These are phyloP conservation scores for Aspergillus sp. DNA, from an alignment of 2,329 filamentous ascomycete genomes.

Conservation along the genomic window DNA sequence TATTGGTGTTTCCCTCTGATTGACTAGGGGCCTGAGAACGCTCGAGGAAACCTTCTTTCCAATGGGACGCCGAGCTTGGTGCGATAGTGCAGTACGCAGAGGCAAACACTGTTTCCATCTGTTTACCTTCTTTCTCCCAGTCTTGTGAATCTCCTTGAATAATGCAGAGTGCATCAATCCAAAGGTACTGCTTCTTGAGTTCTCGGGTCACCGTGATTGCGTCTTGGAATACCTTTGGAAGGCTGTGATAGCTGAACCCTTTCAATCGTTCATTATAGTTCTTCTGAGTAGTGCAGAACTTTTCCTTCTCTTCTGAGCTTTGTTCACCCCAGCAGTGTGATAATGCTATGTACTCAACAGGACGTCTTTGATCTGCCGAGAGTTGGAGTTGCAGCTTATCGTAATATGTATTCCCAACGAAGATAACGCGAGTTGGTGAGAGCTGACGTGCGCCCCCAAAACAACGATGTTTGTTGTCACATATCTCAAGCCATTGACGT, in stretches of 20 bases:
- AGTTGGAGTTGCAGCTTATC: not conserved
- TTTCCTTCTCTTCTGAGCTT: not conserved
- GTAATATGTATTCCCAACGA: not conserved
- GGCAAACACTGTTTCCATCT: not conserved
- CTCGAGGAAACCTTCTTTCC: not conserved
- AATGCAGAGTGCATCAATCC: not conserved
- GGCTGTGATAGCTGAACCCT: not conserved
- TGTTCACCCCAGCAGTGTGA: not conserved
- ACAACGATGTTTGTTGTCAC: not conserved
- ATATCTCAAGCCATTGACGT: not conserved
- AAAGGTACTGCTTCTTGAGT: not conserved
- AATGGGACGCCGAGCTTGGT: not conserved
- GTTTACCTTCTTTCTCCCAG: not conserved
- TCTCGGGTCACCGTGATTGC: not conserved
- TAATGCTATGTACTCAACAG: not conserved
- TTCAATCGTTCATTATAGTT: not conserved
- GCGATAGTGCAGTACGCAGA: not conserved
- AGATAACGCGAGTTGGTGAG: not conserved
- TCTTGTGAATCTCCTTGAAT: not conserved
- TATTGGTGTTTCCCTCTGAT: not conserved
- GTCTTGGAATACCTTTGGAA: not conserved
- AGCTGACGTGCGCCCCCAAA: not conserved
- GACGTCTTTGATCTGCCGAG: not conserved
- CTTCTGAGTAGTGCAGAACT: not conserved
- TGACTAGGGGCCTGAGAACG: not conserved